phyloP scores from a whole-genome alignment of 1,284 basidiomycete species.

The Abortiporus biennis region DNA sequence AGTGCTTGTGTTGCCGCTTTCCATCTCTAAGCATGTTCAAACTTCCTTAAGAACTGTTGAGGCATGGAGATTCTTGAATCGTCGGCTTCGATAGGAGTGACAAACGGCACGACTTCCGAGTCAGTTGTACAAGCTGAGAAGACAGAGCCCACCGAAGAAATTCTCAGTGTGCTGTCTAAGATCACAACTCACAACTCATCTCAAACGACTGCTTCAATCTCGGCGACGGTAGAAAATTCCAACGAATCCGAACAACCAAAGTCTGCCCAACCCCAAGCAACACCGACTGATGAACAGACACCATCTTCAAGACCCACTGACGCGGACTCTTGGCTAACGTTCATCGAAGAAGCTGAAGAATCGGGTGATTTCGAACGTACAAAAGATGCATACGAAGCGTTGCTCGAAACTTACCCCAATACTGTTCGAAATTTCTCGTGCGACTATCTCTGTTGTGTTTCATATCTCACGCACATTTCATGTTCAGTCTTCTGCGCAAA shows the following conservation, averaged over 20 bases:
- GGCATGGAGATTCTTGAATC: no score
- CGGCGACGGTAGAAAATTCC: no score
- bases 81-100: no score
- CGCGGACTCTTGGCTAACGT: slow-evolving; percentile 61
- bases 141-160: slow-evolving; percentile 33
- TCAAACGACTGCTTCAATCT: no score
- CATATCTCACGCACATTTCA: slow-evolving; percentile 13
- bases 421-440: slow-evolving; percentile 51
- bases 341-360: slow-evolving; percentile 62
- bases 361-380: slow-evolving; percentile 65
- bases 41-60: no score
- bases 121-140: slow-evolving; percentile 28
- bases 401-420: slow-evolving; percentile 75
- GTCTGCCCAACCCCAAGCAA: neutral
- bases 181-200: neutral
- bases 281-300: slow-evolving; percentile 2
- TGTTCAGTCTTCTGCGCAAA: slow-evolving; percentile 63
- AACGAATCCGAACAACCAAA: no score
- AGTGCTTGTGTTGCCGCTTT: no score
- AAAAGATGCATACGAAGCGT: slow-evolving; percentile 65
- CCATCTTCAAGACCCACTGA: slow-evolving; percentile 49
- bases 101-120: no score
- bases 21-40: no score
- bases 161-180: slow-evolving; percentile 28
- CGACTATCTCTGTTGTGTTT: slow-evolving; percentile 8